These are phyloP conservation scores for Kwoniella bestiolae DNA, from an alignment of 768 basidiomycete genomes.

Conservation along the genomic window DNA sequence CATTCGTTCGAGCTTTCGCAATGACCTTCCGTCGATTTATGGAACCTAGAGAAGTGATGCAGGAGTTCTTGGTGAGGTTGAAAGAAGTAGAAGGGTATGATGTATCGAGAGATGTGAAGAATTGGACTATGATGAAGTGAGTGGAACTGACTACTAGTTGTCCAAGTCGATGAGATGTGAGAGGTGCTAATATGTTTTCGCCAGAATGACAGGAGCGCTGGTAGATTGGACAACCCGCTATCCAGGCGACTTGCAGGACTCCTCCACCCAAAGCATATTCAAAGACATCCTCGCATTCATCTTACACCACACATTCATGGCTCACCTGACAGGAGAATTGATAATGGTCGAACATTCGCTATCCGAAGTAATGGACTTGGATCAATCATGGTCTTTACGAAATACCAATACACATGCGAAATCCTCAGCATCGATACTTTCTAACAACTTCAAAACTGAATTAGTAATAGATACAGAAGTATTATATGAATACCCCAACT, in stretches of 20 bases:
- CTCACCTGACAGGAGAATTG: conserved; percentile 48
- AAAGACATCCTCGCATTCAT: conserved; percentile 34
- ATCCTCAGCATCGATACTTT: background rate
- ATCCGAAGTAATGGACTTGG: conserved; percentile 40
- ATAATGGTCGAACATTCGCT: conserved; percentile 38
- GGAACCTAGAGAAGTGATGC: conserved; percentile 39
- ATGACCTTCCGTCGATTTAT: conserved; percentile 53
- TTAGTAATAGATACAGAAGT: conserved; percentile 29
- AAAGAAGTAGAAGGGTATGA: conserved; percentile 32
- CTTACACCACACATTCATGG: conserved; percentile 42
- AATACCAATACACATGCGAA: background rate
- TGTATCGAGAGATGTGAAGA: conserved; percentile 34
- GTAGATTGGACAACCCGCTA: conserved; percentile 51
- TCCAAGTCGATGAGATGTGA: too few relatives aligned
- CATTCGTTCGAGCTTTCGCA: conserved; percentile 48
- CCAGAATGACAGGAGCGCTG: conserved; percentile 42
- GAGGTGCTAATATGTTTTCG: background rate
- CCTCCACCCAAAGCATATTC: conserved; percentile 26
- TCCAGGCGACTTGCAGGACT: conserved; percentile 50
- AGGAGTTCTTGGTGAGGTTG: conserved; percentile 40
- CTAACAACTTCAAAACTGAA: conserved; percentile 11
- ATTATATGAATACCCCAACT: conserved; percentile 28
- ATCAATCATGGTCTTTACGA: conserved; percentile 47
- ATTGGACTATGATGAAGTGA: conserved; percentile 47
- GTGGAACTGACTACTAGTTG: too few relatives aligned